A percentile compares a stretch with the other conserved stretches of the same genome.
phyloP scores from a whole-genome alignment of 495 filamentous ascomycete genomes.

The Astrothelium macrocarpum region DNA sequence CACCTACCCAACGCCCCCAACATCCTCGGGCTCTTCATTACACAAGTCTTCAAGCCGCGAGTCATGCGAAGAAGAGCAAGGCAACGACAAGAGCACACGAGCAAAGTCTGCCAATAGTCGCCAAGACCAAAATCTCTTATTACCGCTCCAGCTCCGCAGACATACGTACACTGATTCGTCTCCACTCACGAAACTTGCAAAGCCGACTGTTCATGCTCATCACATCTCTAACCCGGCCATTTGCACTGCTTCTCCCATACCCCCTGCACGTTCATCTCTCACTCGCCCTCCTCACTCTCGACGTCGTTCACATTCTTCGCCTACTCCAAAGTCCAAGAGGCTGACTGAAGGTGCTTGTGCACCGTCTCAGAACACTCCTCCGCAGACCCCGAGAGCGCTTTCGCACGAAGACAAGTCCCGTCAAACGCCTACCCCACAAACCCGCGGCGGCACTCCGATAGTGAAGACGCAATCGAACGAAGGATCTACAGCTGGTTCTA shows the following conservation, averaged over 20 bases:
- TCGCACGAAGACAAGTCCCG: slow-evolving; percentile 48
- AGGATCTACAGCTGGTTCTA: slow-evolving; percentile 24
- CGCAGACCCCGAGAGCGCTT: slow-evolving; percentile 76
- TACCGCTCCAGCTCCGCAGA: slow-evolving; percentile 34
- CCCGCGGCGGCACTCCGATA: slow-evolving; percentile 12
- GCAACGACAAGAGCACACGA: not conserved
- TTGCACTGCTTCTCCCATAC: slow-evolving; percentile 37
- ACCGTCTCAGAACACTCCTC: slow-evolving; percentile 75
- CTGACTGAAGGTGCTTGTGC: slow-evolving; percentile 69
- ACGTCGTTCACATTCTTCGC: slow-evolving; percentile 37
- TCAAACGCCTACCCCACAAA: slow-evolving; percentile 6
- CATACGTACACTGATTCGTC: slow-evolving; percentile 45
- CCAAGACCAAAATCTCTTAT: not conserved
- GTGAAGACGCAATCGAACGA: slow-evolving; percentile 7
- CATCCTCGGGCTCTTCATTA: slow-evolving; percentile 11
- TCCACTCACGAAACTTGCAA: slow-evolving; percentile 51
- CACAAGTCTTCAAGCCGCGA: slow-evolving; percentile 1
- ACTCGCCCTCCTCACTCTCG: slow-evolving; percentile 41
- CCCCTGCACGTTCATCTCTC: slow-evolving; percentile 42
- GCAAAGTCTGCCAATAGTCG: not conserved
- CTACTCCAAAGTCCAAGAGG: slow-evolving; percentile 61
- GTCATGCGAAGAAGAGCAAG: slow-evolving; percentile 9
- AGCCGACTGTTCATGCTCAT: slow-evolving; percentile 55
- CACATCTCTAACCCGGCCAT: slow-evolving; percentile 68
- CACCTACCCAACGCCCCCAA: slow-evolving; percentile 25